A percentile compares a stretch with the other conserved stretches of the same genome.
Conservation (phyloP, 78 protist genomes). For the Cavenderia fasciculata region DNA sequence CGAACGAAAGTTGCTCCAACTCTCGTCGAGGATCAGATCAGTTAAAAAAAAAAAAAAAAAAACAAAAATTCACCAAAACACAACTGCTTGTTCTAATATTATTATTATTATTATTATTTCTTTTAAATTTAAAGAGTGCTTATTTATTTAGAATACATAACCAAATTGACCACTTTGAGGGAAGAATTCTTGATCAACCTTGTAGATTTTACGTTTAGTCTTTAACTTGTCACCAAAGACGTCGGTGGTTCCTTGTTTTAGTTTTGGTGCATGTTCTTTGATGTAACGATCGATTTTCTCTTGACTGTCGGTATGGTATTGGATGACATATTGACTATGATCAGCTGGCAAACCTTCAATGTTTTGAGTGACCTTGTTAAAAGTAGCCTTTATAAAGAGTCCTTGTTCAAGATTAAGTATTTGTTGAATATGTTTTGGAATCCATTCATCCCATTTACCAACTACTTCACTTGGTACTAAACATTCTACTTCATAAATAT, state of each 20-base stretch:
- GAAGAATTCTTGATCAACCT: background rate
- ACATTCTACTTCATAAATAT: constrained; percentile 3
- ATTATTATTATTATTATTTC: no score
- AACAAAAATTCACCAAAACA: no score
- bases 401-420: background rate
- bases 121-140: no score
- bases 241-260: background rate
- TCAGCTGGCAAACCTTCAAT: background rate
- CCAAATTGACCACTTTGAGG: constrained; percentile 6
- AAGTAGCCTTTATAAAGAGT: background rate
- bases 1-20: no score
- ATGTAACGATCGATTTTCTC: background rate
- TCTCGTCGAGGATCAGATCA: no score
- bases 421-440: background rate
- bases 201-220: constrained; percentile 11
- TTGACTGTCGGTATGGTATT: background rate
- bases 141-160: constrained; percentile 16
- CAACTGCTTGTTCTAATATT: no score
- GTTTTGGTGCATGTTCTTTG: background rate
- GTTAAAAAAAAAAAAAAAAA: no score
- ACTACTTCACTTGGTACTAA: background rate
- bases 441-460: background rate
- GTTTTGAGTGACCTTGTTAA: background rate
- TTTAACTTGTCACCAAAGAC: background rate
- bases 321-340: background rate